phyloP scores from a whole-genome alignment of 2,329 filamentous ascomycete species.

The Neobulgaria alba region DNA sequence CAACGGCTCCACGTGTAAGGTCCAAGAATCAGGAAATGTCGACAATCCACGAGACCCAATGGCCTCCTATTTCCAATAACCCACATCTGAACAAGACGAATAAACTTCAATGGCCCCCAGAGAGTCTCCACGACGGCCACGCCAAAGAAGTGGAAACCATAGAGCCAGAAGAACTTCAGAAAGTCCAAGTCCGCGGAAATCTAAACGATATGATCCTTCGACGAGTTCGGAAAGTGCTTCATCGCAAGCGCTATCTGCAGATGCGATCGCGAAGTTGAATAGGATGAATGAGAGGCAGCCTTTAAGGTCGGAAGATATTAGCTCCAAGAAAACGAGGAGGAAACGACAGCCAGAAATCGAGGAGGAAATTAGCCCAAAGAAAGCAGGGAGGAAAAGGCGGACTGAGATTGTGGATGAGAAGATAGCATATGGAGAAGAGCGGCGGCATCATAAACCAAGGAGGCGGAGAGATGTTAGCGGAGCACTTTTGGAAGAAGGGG shows the following conservation, averaged over 20 bases:
- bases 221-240: constrained; percentile 17
- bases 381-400: background rate
- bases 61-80: too few relatives aligned
- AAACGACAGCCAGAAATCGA: constrained; percentile 17
- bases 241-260: constrained; percentile 25
- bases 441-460: constrained; percentile 22
- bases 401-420: constrained; percentile 21
- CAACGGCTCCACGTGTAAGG: too few relatives aligned
- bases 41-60: too few relatives aligned
- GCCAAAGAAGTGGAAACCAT: constrained; percentile 18
- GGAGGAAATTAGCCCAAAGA: constrained; percentile 13
- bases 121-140: constrained; percentile 20
- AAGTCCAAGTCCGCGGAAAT: constrained; percentile 15
- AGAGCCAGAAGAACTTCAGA: constrained; percentile 12
- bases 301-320: constrained; percentile 14
- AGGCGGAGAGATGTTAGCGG: constrained; percentile 60
- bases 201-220: constrained; percentile 14
- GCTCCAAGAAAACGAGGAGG: constrained; percentile 17
- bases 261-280: constrained; percentile 27
- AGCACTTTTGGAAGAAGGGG: constrained; percentile 60
- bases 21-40: too few relatives aligned
- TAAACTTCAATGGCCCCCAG: constrained; percentile 22
- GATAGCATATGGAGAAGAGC: constrained; percentile 18
- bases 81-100: too few relatives aligned
- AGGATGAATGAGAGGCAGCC: constrained; percentile 21